phyloP scores from a whole-genome alignment of 2,329 filamentous ascomycete species.

The Claviceps sp. region DNA sequence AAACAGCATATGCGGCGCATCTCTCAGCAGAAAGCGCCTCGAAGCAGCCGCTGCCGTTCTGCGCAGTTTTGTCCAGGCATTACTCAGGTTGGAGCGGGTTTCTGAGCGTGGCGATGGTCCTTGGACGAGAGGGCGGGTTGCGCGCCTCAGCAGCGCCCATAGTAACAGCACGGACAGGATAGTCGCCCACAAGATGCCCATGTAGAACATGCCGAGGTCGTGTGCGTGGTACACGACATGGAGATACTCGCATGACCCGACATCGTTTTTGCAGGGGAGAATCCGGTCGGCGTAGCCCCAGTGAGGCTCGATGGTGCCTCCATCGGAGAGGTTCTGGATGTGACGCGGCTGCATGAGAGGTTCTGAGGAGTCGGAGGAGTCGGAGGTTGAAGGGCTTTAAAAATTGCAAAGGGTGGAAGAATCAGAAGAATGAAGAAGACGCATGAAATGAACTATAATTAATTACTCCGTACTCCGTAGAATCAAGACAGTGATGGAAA shows the following conservation, averaged over 20 bases:
- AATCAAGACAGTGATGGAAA: no score
- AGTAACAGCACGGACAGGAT: conserved; percentile 29
- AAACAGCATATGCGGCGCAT: conserved; percentile 44
- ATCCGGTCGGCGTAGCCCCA: conserved; percentile 35
- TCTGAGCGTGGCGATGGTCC: conserved; percentile 6
- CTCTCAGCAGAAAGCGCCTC: conserved; percentile 43
- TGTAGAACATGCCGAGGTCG: conserved; percentile 36
- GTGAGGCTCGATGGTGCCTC: conserved; percentile 23
- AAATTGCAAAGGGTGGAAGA: no score
- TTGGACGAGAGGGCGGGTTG: conserved; percentile 13
- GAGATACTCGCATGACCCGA: conserved; percentile 35
- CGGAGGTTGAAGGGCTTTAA: no score
- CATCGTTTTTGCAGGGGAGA: conserved; percentile 31
- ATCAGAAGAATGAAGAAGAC: background rate
- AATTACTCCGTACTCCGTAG: no score
- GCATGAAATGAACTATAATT: no score
- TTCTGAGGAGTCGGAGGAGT: no score
- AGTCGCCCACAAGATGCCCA: conserved; percentile 35
- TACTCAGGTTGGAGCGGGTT: background rate
- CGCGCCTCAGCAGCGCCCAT: conserved; percentile 22
- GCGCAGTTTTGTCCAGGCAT: conserved; percentile 15
- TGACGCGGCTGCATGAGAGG: conserved; percentile 14
- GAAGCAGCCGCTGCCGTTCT: conserved; percentile 24
- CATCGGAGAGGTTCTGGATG: conserved; percentile 28
- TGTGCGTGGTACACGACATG: conserved; percentile 37